Conservation (phyloP, 805 yeast species). For the Priceomyces melissophilus region DNA sequence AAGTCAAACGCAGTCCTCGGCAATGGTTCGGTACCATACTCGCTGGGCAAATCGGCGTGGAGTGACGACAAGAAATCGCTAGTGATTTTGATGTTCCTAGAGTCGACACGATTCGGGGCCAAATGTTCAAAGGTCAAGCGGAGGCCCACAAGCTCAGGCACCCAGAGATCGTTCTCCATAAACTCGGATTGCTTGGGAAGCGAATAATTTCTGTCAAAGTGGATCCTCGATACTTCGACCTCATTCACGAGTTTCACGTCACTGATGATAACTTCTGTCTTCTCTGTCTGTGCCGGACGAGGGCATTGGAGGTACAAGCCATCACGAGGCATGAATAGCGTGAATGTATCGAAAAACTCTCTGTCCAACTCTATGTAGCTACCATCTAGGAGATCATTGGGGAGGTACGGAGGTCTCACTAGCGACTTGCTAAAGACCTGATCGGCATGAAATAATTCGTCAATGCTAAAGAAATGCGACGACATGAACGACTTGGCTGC, state of each 20-base stretch:
- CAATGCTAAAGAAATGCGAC: slow-evolving; percentile 39
- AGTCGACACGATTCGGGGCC: slow-evolving; percentile 37
- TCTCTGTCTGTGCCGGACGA: slow-evolving; percentile 20
- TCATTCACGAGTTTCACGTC: slow-evolving; percentile 19
- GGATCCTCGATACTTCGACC: slow-evolving; percentile 20
- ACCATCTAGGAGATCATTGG: slow-evolving; percentile 17
- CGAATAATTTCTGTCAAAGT: slow-evolving; percentile 8
- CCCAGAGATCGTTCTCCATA: slow-evolving; percentile 30
- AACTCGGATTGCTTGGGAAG: slow-evolving; percentile 10
- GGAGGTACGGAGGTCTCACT: slow-evolving; percentile 37
- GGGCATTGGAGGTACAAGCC: slow-evolving; percentile 32
- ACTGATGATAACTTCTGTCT: slow-evolving; percentile 29
- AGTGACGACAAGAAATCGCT: slow-evolving; percentile 17
- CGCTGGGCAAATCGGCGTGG: slow-evolving; percentile 3
- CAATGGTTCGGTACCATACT: not conserved
- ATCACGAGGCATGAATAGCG: slow-evolving; percentile 15
- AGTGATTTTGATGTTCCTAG: slow-evolving; percentile 29
- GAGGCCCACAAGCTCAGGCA: slow-evolving; percentile 39
- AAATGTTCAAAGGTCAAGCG: slow-evolving; percentile 48
- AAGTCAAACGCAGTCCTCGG: slow-evolving; percentile 4
- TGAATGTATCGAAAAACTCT: slow-evolving; percentile 24
- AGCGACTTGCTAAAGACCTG: slow-evolving; percentile 36
- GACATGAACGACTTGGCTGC: slow-evolving; percentile 16
- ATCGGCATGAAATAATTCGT: slow-evolving; percentile 46
- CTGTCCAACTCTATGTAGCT: slow-evolving; percentile 27